Evolutionary conservation across 257 asterid species (phyloP).

Genomic region (Agastache rugosa): DNA sequence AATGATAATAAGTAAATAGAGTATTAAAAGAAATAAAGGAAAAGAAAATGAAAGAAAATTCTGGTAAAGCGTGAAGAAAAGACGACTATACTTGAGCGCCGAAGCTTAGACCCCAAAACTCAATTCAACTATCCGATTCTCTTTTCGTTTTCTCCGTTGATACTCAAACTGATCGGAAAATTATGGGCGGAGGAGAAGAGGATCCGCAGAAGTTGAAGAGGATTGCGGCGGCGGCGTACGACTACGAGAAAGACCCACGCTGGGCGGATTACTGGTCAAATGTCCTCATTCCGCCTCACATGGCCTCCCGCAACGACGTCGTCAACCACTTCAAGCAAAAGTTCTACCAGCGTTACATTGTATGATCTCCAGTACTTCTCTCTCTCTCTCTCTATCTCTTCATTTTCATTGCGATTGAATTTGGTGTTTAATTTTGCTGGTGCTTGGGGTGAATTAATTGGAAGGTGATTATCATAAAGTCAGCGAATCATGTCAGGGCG

Average conservation of each 20-base stretch:
- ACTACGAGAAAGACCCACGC: constrained; percentile 80
- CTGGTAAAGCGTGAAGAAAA: neutral
- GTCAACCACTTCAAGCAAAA: constrained; percentile 87
- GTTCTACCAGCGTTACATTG: constrained; percentile 94
- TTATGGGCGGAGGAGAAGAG: constrained; percentile 74
- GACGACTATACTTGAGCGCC: constrained; percentile 1
- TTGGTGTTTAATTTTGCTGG: neutral
- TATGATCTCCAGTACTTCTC: constrained; percentile 25
- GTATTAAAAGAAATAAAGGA: neutral
- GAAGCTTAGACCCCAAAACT: constrained; percentile 1
- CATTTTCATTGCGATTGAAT: constrained; percentile 7
- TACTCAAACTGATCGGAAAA: constrained; percentile 16
- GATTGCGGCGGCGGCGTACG: constrained; percentile 82
- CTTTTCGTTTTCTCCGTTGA: neutral
- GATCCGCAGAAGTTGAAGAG: constrained; percentile 86
- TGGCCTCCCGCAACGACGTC: constrained; percentile 86
- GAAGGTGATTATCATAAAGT: neutral
- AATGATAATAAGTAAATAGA: neutral
- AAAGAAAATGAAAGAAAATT: neutral
- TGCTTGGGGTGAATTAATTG: neutral
- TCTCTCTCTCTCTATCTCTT: neutral
- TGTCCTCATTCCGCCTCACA: constrained; percentile 85
- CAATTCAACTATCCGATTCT: neutral
- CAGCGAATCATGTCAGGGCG: neutral
- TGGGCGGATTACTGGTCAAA: constrained; percentile 98